Conservation (phyloP, 257 asterid genomes). For the Solanum chilense region DNA sequence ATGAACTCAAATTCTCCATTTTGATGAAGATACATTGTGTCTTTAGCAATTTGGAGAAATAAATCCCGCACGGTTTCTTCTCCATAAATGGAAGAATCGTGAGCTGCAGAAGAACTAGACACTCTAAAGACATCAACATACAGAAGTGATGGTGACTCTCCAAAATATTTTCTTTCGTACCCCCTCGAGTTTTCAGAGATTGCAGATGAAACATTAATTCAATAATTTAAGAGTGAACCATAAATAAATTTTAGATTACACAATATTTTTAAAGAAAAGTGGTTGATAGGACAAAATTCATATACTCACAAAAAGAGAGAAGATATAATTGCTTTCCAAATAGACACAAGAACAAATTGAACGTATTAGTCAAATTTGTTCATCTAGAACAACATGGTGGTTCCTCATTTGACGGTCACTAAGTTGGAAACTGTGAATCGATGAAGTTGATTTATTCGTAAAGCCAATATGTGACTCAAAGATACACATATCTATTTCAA, state of each 20-base stretch:
- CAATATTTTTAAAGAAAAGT: neutral
- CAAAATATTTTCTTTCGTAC: too few relatives aligned
- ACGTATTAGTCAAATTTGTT: constrained; percentile 50
- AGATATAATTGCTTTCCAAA: constrained; percentile 38
- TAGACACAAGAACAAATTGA: constrained; percentile 22
- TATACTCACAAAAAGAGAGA: constrained; percentile 50
- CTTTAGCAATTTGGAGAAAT: constrained; percentile 12
- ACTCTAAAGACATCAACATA: too few relatives aligned
- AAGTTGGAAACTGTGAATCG: neutral
- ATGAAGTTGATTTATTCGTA: neutral
- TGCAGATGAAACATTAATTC: neutral
- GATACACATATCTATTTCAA: constrained; percentile 31
- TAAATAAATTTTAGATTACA: neutral
- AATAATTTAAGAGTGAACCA: neutral
- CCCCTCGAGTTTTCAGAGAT: too few relatives aligned
- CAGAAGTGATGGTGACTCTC: too few relatives aligned
- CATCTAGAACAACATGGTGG: constrained; percentile 39
- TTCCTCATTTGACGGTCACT: constrained; percentile 27
- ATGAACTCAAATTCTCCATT: too few relatives aligned
- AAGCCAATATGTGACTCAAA: constrained; percentile 10
- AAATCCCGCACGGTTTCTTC: constrained; percentile 43
- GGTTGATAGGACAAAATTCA: neutral
- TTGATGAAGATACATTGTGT: too few relatives aligned
- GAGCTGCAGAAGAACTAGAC: neutral
- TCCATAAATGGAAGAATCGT: neutral